phyloP scores from a whole-genome alignment of 495 filamentous ascomycete genomes.

The Trichocladium uniseriatum region DNA sequence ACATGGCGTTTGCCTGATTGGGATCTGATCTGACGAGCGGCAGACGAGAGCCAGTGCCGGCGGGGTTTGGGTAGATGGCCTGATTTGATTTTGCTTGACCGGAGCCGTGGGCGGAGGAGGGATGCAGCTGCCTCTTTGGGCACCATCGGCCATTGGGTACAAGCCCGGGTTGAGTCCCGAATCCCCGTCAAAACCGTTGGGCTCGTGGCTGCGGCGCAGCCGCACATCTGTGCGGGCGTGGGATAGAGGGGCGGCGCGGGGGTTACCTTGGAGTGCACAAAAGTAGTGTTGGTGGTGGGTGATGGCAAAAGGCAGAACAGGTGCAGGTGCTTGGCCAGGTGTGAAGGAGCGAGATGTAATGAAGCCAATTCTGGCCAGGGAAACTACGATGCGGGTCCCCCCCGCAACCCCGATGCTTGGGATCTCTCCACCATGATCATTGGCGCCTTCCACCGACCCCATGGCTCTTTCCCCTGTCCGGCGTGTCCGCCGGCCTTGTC shows the following conservation, averaged over 20 bases:
- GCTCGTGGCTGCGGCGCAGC: constrained; percentile 11
- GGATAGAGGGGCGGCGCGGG: constrained; percentile 2
- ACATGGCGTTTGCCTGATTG: not conserved
- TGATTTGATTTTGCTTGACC: not conserved
- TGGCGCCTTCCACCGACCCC: no score
- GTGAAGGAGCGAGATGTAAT: no score
- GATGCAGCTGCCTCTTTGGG: not conserved
- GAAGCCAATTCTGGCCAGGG: no score
- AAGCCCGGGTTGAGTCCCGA: not conserved
- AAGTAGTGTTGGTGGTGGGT: no score
- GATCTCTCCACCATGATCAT: no score
- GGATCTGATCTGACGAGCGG: not conserved
- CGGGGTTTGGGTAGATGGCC: not conserved
- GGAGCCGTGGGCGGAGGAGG: not conserved
- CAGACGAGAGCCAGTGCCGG: not conserved
- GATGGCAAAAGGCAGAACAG: no score
- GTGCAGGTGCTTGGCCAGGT: no score
- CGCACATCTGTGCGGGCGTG: not conserved
- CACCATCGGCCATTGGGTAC: not conserved
- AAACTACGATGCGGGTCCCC: no score
- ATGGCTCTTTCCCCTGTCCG: not conserved
- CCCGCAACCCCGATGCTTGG: no score
- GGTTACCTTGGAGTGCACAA: not conserved
- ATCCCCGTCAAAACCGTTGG: not conserved
- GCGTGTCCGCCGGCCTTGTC: not conserved